Percentiles rank a stretch among this genome's conserved stretches.
Conservation (phyloP, 2,329 filamentous ascomycete genomes). For the Colletotrichum spinosum region DNA sequence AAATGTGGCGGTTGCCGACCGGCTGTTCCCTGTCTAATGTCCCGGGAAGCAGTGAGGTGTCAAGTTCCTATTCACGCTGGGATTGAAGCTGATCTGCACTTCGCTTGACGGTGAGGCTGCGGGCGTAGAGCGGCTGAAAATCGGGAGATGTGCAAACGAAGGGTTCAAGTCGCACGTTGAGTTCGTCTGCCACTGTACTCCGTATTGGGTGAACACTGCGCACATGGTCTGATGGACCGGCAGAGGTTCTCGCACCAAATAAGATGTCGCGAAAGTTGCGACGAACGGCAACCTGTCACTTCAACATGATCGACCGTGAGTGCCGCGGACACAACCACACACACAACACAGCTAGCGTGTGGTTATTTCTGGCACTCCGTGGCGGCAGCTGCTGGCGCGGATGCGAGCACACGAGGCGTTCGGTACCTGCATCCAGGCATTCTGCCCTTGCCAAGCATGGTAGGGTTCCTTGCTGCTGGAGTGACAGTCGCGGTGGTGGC, state of each 20-base stretch:
- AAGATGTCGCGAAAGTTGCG: conserved; percentile 7
- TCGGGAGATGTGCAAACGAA: conserved; percentile 18
- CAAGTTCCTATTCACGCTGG: not conserved
- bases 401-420: conserved; percentile 3
- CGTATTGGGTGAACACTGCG: no score
- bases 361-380: conserved; percentile 24
- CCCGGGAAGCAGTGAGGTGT: conserved; percentile 9
- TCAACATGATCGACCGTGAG: not conserved
- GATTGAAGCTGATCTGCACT: conserved; percentile 19
- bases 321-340: not conserved
- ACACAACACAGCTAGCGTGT: no score
- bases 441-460: not conserved
- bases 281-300: conserved; percentile 7
- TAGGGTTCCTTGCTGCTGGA: not conserved
- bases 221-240: no score
- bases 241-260: no score
- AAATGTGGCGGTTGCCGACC: conserved; percentile 20
- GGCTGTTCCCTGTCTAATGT: conserved; percentile 5
- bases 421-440: conserved; percentile 32
- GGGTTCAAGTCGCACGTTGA: no score
- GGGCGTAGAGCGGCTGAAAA: not conserved
- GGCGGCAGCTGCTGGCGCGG: no score
- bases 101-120: conserved; percentile 1
- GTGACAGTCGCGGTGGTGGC: conserved; percentile 24
- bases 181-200: no score